Evolutionary conservation across 2,329 filamentous ascomycete species (phyloP), one percentile per base, ranked within the genome.

Genomic region (Nothomitra cinnamomea): DNA sequence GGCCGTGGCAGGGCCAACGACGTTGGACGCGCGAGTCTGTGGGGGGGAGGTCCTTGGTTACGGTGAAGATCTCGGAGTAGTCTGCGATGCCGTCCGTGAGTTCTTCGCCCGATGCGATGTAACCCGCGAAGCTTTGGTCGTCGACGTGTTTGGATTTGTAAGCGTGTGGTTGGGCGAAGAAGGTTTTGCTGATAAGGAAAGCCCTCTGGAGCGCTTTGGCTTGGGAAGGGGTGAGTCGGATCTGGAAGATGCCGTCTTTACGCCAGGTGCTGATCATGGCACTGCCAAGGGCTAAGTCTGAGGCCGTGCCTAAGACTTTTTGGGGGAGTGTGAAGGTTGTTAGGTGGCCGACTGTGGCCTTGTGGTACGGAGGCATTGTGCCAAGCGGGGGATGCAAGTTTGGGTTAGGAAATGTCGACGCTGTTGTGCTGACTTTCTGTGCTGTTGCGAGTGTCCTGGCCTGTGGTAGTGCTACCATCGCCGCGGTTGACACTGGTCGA

Each of bases 21-120:
- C 60, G 61, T 19, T 59, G 59, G 2, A 73, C 71, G 1, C 71
- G 64, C 1, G 60, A 57, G 49, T 75, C 70, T 3, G 62, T 56
- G 1, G 61, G 56, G 2, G 61, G 59, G 5, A 75, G 61, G 50
- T 75, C 72, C 55, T 74, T 75, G 12, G 69, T 74, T 17, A 75
- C 69, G 1, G 73, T 76, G 56, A 74, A 75, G 32, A 75, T 73
- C 60, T 75, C 72, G 0, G 69, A 72, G 57, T 74, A 75, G 58
- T 76, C 72, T 15, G 70, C 70, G 24, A 75, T 66, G 36, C 71
- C 71, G 53, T 71, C 60, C 2, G 59, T 59, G 32, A 60, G 45
- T 13, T 62, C 60, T 51, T 75, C 72, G 0, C 72, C 72, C 0
- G 69, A 72, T 22, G 71, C 72, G 49, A 74, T 69, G 57, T 75